Evolutionary conservation across 306 rosid species (phyloP), one percentile per base, ranked within the genome.

Genomic region (Begonia peltatifolia): DNA sequence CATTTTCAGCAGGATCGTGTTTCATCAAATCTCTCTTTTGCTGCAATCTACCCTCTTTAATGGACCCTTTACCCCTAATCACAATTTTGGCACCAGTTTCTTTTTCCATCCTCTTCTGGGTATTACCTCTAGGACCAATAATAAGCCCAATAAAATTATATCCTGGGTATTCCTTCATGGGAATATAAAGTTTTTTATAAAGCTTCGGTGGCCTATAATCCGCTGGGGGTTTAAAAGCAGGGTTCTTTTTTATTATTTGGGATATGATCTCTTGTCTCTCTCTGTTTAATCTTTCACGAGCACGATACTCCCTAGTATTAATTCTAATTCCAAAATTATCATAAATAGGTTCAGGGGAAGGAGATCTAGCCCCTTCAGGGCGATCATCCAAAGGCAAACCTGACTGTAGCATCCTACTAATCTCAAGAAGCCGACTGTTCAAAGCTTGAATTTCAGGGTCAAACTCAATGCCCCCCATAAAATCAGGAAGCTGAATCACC

Each of bases 191-290:
- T 87, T 90, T 90, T 87, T 83, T 90, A 57, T 90, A 86, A 71
- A 90, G 99, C 93, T 90, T 90, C 0, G 95, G 99, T 1, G 99
- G 99, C 55, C 95, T 71, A 60, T 90, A 90, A 81, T 90, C 95
- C 0, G 95, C 96, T 0, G 99, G 99, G 0, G 99, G 99, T 79
- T 86, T 90, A 59, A 83, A 90, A 0, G 95, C 94, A 1, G 99
- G 99, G 63, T 90, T 90, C 56, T 82, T 78, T 73, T 89, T 88
- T 1, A 88, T 82, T 70, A 88, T 88, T 74, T 75, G 89, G 54
- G 97, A 82, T 15, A 90, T 90, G 64, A 90, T 90, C 56, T 90
- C 99, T 50, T 84, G 94, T 16, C 99, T 90, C 82, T 88, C 97
- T 1, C 71, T 79, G 12, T 88, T 89, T 68, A 88, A 70, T 46